phyloP scores from a whole-genome alignment of 768 basidiomycete genomes.

The Hygrocybe punicea region DNA sequence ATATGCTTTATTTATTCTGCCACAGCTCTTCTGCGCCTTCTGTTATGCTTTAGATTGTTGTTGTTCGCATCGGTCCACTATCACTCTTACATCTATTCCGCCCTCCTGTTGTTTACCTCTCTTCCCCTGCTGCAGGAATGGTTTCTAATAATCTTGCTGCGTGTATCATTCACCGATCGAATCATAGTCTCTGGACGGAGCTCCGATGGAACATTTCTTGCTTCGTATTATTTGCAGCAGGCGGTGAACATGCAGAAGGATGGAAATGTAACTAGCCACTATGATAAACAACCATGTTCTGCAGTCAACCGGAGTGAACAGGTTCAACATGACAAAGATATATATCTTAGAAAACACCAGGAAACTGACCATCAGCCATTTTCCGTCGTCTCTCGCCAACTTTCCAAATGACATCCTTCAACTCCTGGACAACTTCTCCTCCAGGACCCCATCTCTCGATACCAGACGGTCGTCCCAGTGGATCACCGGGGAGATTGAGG shows the following conservation, averaged over 20 bases:
- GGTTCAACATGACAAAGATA: too few species aligned
- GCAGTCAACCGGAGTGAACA: too few species aligned
- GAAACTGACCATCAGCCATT: slow-evolving; percentile 5
- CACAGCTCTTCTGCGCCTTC: not conserved
- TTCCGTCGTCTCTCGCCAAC: slow-evolving; percentile 60
- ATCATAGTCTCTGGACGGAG: slow-evolving; percentile 24
- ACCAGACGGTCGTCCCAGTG: slow-evolving; percentile 16
- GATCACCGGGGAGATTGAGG: slow-evolving; percentile 14
- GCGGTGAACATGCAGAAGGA: not conserved
- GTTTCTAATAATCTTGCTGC: slow-evolving; percentile 17
- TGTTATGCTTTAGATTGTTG: not conserved
- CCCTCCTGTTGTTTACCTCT: not conserved
- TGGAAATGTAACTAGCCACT: not conserved
- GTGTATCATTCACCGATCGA: slow-evolving; percentile 19
- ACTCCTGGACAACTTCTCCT: slow-evolving; percentile 77
- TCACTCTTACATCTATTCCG: not conserved
- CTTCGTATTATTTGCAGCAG: too few species aligned
- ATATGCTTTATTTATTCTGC: slow-evolving; percentile 7
- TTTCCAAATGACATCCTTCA: slow-evolving; percentile 86
- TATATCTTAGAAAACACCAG: slow-evolving; percentile 26
- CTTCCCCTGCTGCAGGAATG: slow-evolving; percentile 10
- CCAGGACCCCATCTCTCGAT: slow-evolving; percentile 65
- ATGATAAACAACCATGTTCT: not conserved
- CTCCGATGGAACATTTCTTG: not conserved
- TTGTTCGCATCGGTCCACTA: too few species aligned